Evolutionary conservation across 1,139 yeast species (phyloP).

Genomic region (Candida neerlandica): DNA sequence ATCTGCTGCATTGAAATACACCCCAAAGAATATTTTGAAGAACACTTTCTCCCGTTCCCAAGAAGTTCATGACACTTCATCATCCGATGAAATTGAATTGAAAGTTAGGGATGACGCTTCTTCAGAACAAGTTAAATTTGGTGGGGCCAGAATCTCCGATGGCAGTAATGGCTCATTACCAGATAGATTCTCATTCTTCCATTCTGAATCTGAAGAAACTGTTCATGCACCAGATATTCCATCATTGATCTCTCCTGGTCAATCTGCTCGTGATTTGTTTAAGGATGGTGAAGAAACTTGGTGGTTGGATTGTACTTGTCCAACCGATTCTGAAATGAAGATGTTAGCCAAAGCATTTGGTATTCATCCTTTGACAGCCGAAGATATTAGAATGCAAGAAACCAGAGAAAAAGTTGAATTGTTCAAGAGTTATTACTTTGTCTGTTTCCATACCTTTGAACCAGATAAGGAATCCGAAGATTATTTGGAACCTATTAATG

Average conservation of each 20-base stretch:
- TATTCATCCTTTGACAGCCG: conserved; percentile 83
- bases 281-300: conserved; percentile 58
- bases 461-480: conserved; percentile 75
- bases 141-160: conserved; percentile 16
- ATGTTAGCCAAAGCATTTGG: conserved; percentile 69
- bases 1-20: conserved; percentile 62
- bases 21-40: conserved; percentile 47
- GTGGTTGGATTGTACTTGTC: conserved; percentile 76
- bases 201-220: conserved; percentile 81
- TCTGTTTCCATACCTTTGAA: conserved; percentile 79
- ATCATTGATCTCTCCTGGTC: conserved; percentile 65
- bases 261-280: conserved; percentile 66
- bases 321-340: conserved; percentile 69
- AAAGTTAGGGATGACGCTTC: conserved; percentile 19
- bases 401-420: conserved; percentile 81
- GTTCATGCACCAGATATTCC: conserved; percentile 87
- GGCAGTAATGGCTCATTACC: conserved; percentile 44
- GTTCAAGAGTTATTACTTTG: conserved; percentile 72
- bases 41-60: conserved; percentile 13
- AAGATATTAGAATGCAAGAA: conserved; percentile 81
- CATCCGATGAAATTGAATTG: conserved; percentile 14
- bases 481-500: conserved; percentile 81
- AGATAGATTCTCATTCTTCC: conserved; percentile 82
- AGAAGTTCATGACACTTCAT: conserved; percentile 13
- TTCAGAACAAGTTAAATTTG: conserved; percentile 28